phyloP scores from a whole-genome alignment of 371 early-diverging fungal species.

The Lichtheimia corymbifera region DNA sequence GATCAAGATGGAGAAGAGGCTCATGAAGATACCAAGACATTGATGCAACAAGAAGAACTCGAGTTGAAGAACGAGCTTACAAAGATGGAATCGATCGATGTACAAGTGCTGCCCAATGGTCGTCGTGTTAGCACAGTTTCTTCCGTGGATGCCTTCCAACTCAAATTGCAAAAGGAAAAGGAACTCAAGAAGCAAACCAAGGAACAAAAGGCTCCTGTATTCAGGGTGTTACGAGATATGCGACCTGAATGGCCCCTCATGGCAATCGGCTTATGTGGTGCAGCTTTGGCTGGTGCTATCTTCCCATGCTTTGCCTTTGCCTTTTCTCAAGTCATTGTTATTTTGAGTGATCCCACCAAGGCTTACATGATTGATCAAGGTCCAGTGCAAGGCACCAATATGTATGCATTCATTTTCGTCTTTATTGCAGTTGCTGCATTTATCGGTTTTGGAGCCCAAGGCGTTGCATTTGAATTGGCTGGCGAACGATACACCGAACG shows the following conservation, averaged over 20 bases:
- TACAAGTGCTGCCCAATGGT: neutral
- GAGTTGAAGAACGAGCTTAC: slow-evolving; percentile 8
- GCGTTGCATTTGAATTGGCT: slow-evolving; percentile 44
- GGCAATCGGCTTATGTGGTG: slow-evolving; percentile 42
- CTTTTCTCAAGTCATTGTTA: slow-evolving; percentile 40
- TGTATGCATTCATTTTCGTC: slow-evolving; percentile 81
- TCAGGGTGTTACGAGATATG: slow-evolving; percentile 37
- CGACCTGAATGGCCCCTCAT: slow-evolving; percentile 42
- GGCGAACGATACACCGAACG: slow-evolving; percentile 65
- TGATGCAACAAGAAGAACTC: slow-evolving; percentile 7
- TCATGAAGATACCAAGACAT: slow-evolving; percentile 16
- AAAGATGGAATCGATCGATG: slow-evolving; percentile 7
- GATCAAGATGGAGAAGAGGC: neutral
- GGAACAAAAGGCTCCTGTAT: slow-evolving; percentile 51
- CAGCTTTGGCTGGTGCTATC: slow-evolving; percentile 58
- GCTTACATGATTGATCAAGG: slow-evolving; percentile 22
- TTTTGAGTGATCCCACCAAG: slow-evolving; percentile 20
- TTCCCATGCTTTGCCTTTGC: slow-evolving; percentile 55
- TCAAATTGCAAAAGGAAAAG: slow-evolving; percentile 47
- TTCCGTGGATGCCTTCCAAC: slow-evolving; percentile 49
- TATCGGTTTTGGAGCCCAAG: slow-evolving; percentile 41
- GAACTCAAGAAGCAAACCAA: slow-evolving; percentile 41
- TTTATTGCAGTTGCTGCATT: slow-evolving; percentile 59
- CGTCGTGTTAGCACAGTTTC: slow-evolving; percentile 23
- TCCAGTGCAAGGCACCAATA: slow-evolving; percentile 56